Evolutionary conservation across 2,329 filamentous ascomycete species (phyloP).

Genomic region (Aspergillus neoniger): DNA sequence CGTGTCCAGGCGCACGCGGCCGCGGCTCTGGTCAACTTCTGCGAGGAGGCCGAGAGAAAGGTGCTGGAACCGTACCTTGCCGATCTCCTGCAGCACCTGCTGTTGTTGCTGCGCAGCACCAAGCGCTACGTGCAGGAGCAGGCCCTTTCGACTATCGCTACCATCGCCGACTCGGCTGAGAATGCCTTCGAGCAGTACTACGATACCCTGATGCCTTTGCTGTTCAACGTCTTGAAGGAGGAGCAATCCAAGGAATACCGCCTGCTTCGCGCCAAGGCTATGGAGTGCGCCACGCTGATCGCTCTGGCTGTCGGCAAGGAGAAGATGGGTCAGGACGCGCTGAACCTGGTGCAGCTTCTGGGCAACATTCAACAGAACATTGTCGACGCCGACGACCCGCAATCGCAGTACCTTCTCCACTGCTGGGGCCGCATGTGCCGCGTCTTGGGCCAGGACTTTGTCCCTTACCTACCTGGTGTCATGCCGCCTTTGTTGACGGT

Average conservation of each 20-base stretch:
- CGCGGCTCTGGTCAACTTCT: conserved; percentile 98
- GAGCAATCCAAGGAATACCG: conserved; percentile 94
- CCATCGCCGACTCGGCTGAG: conserved; percentile 97
- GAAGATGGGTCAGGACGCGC: conserved; percentile 82
- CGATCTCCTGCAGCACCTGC: conserved; percentile 78
- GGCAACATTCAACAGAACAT: conserved; percentile 85
- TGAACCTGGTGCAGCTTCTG: conserved; percentile 82
- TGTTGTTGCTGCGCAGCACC: conserved; percentile 83
- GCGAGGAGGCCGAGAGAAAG: conserved; percentile 92
- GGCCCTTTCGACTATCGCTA: conserved; percentile 94
- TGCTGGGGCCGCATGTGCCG: conserved; percentile 99
- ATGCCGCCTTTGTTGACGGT: conserved; percentile 92
- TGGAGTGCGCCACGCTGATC: conserved; percentile 98
- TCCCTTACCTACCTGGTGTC: conserved; percentile 87
- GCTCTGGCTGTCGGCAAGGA: conserved; percentile 90
- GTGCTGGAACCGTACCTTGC: conserved; percentile 92
- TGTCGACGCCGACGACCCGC: conserved; percentile 88
- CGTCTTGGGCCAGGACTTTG: conserved; percentile 84
- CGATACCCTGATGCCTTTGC: conserved; percentile 88
- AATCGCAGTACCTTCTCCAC: conserved; percentile 95
- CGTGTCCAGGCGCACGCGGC: conserved; percentile 96
- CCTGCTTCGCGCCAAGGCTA: conserved; percentile 89
- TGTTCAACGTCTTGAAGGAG: conserved; percentile 84
- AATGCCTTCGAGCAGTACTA: conserved; percentile 95
- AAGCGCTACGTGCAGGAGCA: conserved; percentile 98